Evolutionary conservation across 306 rosid species (phyloP), one percentile per base, ranked within the genome.

Genomic region (Prunus kanzakura): DNA sequence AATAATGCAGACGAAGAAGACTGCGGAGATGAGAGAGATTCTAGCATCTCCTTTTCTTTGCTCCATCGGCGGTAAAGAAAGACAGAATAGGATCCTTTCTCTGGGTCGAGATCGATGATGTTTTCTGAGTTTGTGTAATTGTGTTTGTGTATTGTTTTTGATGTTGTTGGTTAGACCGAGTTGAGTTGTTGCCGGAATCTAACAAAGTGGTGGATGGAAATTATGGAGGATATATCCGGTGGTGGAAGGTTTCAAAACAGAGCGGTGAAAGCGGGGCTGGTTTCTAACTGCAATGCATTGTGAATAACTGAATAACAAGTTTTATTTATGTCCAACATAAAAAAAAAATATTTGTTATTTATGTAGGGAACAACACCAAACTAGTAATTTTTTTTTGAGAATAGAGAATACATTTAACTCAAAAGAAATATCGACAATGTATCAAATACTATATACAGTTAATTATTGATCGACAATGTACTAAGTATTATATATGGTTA

Each of bases 11-110:
- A 74, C 14, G 71, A 89, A 84, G 83, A 93, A 87, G 13, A 91
- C 11, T 1, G 18, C 69, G 0, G 87, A 83, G 84, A 90, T 74
- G 45, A 88, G 1, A 56, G 87, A 81, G 72, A 91, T 61, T 87
- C 89, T 87, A 67, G 68, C 71, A 64, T 91, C 98, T 69, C 87
- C 86, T 79, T 87, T 79, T 84, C 90, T 88, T 72, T 79, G 84
- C 75, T 81, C 98, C 98, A 93, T 93, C 66, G 84, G 82, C 75
- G 50, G 67, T 46, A 30, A 29, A 66, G 22, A 55, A 69, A 30
- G 87, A 80, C 77, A 61, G 73, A 11, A 22, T 32, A 19, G 62
- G 78, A 73, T 80, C 81, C 72, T 57, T 66, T 63, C 55, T 77
- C 73, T n/a, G 43, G 58, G 81, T 35, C 9, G 29, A 54, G 77